These are phyloP conservation scores for Solanum hybrid DNA, from an alignment of 305 asterid species.

Conservation along the genomic window DNA sequence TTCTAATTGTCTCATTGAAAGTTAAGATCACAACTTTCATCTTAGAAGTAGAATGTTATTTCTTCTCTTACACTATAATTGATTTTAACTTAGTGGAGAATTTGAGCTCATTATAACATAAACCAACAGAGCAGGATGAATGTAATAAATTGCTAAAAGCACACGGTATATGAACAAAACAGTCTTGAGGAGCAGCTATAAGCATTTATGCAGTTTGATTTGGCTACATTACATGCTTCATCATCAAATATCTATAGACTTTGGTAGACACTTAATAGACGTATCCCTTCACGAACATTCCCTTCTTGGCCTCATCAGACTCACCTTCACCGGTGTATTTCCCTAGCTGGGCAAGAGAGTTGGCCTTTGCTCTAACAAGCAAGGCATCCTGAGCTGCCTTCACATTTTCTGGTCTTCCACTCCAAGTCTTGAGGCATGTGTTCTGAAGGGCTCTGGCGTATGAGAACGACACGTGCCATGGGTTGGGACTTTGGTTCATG, in stretches of 20 bases:
- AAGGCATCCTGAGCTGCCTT: conserved; percentile 51
- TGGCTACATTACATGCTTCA: conserved; percentile 22
- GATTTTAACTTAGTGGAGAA: background rate
- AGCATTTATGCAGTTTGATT: conserved; percentile 4
- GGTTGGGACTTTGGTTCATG: conserved; percentile 62
- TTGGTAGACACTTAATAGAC: conserved; percentile 27
- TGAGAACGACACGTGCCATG: conserved; percentile 70
- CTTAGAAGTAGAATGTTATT: background rate
- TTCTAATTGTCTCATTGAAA: background rate
- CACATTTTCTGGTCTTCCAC: conserved; percentile 58
- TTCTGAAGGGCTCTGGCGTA: conserved; percentile 69
- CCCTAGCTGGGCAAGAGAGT: conserved; percentile 70
- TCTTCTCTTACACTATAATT: background rate
- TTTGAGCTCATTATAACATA: background rate
- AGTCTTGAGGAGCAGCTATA: background rate
- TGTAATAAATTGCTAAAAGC: background rate
- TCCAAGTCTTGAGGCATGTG: conserved; percentile 68
- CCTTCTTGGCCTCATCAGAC: conserved; percentile 62
- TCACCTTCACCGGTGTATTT: conserved; percentile 69
- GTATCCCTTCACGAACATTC: conserved; percentile 59
- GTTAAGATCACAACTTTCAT: background rate
- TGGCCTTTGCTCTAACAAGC: conserved; percentile 49
- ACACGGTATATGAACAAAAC: background rate
- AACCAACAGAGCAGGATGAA: background rate
- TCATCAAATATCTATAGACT: background rate